These are phyloP conservation scores for Acidiella bohemica DNA, from an alignment of 495 filamentous ascomycete species.

Conservation along the genomic window DNA sequence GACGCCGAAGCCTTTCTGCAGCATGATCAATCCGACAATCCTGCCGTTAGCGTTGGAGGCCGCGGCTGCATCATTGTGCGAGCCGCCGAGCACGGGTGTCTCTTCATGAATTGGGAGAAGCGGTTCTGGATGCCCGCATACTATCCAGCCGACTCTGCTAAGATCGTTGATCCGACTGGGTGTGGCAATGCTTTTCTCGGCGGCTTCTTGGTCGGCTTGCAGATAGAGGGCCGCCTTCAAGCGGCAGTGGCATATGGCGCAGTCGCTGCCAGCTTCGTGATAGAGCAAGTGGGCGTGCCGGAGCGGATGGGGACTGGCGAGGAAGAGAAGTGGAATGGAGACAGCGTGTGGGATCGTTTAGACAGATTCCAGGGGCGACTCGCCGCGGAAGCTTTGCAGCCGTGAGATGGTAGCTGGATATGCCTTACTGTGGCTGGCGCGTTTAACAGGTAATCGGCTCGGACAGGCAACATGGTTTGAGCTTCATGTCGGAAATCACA, in stretches of 20 bases:
- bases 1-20: conserved; percentile 39
- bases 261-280: conserved; percentile 78
- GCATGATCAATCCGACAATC: too few species aligned
- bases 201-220: conserved; percentile 58
- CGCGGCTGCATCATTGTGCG: conserved; percentile 39
- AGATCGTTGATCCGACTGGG: conserved; percentile 82
- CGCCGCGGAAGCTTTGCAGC: too few species aligned
- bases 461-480: too few species aligned
- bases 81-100: conserved; percentile 48
- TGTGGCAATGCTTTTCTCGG: conserved; percentile 88
- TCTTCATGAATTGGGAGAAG: conserved; percentile 31
- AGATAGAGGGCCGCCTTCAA: conserved; percentile 39
- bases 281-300: conserved; percentile 84
- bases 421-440: too few species aligned
- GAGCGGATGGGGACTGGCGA: not conserved
- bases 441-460: too few species aligned
- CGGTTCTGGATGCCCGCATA: conserved; percentile 37
- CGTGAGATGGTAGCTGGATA: too few species aligned
- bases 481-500: too few species aligned
- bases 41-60: conserved; percentile 36
- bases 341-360: conserved; percentile 3
- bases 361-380: not conserved
- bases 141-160: conserved; percentile 35
- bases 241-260: conserved; percentile 62
- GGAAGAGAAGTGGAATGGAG: conserved; percentile 10